Evolutionary conservation across 768 basidiomycete genomes (phyloP).

Genomic region (Podaxis pistillaris): DNA sequence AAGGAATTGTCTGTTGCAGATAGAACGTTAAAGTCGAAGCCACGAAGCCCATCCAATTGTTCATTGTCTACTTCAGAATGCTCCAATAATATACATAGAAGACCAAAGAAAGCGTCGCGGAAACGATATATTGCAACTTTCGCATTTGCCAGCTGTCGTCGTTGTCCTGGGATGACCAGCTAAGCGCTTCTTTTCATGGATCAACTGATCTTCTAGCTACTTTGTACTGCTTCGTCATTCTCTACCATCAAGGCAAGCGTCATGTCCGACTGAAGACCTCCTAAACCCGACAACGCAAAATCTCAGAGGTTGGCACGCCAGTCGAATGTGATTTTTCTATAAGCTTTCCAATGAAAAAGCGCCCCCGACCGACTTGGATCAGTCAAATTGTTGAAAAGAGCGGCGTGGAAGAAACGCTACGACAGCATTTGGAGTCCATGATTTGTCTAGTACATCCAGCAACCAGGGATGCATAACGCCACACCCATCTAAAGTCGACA

Average conservation of each 20-base stretch:
- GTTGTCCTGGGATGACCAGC: not conserved
- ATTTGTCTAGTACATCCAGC: constrained; percentile 86
- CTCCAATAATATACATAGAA: not conserved
- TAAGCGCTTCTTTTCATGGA: not conserved
- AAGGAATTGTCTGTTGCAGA: not conserved
- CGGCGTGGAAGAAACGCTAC: constrained; percentile 86
- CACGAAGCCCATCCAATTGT: not conserved
- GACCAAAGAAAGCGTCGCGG: not conserved
- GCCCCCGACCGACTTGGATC: not conserved
- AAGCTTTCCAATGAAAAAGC: not conserved
- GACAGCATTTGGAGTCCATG: constrained; percentile 77
- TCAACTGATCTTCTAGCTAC: not conserved
- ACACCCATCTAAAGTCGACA: constrained; percentile 62
- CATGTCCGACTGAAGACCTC: not conserved
- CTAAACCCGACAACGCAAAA: not conserved
- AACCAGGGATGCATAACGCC: constrained; percentile 73
- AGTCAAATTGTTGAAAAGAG: constrained; percentile 38
- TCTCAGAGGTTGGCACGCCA: not conserved
- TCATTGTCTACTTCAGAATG: not conserved
- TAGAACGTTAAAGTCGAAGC: not conserved
- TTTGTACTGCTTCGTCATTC: not conserved
- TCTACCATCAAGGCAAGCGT: not conserved
- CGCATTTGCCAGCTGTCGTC: not conserved
- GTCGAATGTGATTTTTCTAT: not conserved
- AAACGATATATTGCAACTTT: not conserved